phyloP scores from a whole-genome alignment of 306 rosid species.

The Prunus persica region Prunus_persica_NCBIv2 NC_034013.1:14568501-14569000 shows the following conservation, averaged over 20 bases:
- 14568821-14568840: slow-evolving; percentile 20
- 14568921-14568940: too few species aligned
- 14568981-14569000: background rate
- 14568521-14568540: too few species aligned
- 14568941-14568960: background rate
- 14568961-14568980: background rate
- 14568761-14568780: too few species aligned
- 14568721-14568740: background rate
- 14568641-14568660: too few species aligned
- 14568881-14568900: background rate
- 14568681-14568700: background rate
- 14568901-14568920: background rate
- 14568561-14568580: too few species aligned
- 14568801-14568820: slow-evolving; percentile 15
- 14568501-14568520: background rate
- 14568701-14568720: background rate
- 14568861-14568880: background rate
- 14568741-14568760: too few species aligned
- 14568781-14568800: background rate
- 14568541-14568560: too few species aligned
- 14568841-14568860: background rate
- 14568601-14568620: too few species aligned
- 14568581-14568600: too few species aligned
- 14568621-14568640: too few species aligned
- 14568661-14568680: too few species aligned